phyloP scores from a whole-genome alignment of 768 basidiomycete genomes.

The Termitomyces sp. region DNA sequence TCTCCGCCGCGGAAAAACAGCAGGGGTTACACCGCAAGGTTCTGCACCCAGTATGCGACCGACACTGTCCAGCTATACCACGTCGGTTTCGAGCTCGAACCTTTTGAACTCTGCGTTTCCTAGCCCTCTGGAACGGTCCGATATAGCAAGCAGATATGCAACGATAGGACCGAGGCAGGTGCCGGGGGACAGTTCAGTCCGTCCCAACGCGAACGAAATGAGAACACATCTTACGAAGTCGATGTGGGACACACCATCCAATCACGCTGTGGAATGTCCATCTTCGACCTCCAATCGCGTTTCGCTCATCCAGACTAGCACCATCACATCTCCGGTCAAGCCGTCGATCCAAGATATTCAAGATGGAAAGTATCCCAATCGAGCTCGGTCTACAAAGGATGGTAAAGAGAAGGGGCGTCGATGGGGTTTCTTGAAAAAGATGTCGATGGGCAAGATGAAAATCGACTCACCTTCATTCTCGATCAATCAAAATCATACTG shows the following conservation, averaged over 20 bases:
- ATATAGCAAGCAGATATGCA: conserved; percentile 53
- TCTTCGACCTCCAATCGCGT: conserved; percentile 11
- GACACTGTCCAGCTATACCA: conserved; percentile 42
- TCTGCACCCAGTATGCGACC: conserved; percentile 24
- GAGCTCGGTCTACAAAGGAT: conserved; percentile 23
- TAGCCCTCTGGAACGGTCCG: conserved; percentile 27
- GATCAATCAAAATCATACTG: conserved; percentile 26
- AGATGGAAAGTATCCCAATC: conserved; percentile 16
- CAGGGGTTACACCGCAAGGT: conserved; percentile 20
- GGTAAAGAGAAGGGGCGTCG: conserved; percentile 63
- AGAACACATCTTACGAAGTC: conserved; percentile 39
- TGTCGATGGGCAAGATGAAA: conserved; percentile 94
- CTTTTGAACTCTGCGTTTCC: conserved; percentile 34
- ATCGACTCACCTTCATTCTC: conserved; percentile 47
- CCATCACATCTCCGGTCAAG: conserved; percentile 10
- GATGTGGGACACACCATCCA: conserved; percentile 46
- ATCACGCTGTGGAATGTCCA: conserved; percentile 14
- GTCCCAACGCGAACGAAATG: conserved; percentile 28
- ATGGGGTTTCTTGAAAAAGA: conserved; percentile 97
- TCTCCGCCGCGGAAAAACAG: conserved; percentile 43
- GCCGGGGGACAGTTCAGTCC: conserved; percentile 26
- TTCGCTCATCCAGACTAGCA: conserved; percentile 11
- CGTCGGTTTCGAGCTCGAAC: conserved; percentile 69
- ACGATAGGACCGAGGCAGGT: conserved; percentile 57
- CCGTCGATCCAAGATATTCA: conserved; percentile 12